Base-by-base conservation (phyloP, 176 grass and related monocot genomes). In the Oryza punctata region DNA sequence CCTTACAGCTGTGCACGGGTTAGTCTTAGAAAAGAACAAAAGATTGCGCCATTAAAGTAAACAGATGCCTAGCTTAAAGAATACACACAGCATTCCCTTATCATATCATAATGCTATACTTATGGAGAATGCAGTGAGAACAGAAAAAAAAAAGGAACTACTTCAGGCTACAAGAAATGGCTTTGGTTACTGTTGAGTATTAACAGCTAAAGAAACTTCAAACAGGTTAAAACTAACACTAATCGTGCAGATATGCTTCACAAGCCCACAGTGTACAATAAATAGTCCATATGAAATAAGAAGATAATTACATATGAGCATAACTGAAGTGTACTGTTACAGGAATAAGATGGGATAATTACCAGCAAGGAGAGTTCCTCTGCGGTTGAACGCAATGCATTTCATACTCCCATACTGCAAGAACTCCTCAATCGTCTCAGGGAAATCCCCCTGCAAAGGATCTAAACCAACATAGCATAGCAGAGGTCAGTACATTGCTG, bases 391-490 rank as follows among this genome's bases (percentile, higher is more conserved):
- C 10, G 97, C 78, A n/a, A 99, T 91, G 57, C 97, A 99, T 92
- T 99, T 99, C 97, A 99, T 99, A 91, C 75, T 99, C 73, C 93
- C 97, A 91, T 96, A 88, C 78, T 96, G 89, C 93, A 99, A 84
- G 85, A 75, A 99, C 88, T 99, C 97, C 84, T 99, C 97, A 21
- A 99, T 99, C n/a, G 93, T 78, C 85, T 99, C 97, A 3, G 96
- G 97, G 67, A 99, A 99, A 84, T 96, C 97, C 86, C 93, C 93
- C 84, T 99, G 97, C 88, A 94, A 84, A 2, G 93, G 97, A 89
- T 99, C 93, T 99, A 86, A 78, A 87, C 78, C 69, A 85, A 80
- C n/a, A 78, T 21, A 75, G 72, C 12, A 89, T 57, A 29, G 72
- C 76, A 60, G 0, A 78, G 9, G 86, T 61, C 18, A 85, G 75